Conservation (phyloP, 2,329 filamentous ascomycete species). For the Penicillium vulpinum region DNA sequence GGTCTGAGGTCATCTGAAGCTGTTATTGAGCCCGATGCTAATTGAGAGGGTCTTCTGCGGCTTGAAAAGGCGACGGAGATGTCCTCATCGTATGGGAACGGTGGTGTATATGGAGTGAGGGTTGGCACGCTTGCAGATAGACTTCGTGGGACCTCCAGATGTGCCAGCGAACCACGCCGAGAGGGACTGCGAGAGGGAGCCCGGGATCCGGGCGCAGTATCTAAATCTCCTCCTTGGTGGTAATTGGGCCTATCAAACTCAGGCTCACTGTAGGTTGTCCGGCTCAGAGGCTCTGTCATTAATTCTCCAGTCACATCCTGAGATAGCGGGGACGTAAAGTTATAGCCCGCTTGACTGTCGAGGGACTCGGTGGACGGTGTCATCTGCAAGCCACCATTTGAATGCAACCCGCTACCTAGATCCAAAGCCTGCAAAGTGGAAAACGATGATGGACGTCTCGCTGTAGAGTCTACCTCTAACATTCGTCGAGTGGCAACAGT, state of each 20-base stretch:
- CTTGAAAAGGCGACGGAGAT: constrained; percentile 33
- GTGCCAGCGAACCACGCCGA: constrained; percentile 20
- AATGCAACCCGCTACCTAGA: constrained; percentile 13
- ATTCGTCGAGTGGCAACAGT: constrained; percentile 31
- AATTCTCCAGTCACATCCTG: constrained; percentile 27
- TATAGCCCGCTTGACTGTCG: constrained; percentile 25
- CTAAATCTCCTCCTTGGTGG: constrained; percentile 19
- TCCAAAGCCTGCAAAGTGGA: constrained; percentile 17
- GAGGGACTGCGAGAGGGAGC: constrained; percentile 28
- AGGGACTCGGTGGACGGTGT: constrained; percentile 36
- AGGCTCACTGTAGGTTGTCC: constrained; percentile 36
- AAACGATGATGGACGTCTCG: constrained; percentile 26
- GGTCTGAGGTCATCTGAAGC: constrained; percentile 9
- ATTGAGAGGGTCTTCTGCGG: constrained; percentile 16
- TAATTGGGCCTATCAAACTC: constrained; percentile 24
- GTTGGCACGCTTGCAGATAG: constrained; percentile 32
- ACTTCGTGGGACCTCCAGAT: constrained; percentile 18
- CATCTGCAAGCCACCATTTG: constrained; percentile 20
- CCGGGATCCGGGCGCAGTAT: constrained; percentile 28
- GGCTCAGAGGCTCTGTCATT: constrained; percentile 25
- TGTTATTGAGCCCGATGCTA: constrained; percentile 12
- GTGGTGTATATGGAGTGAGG: constrained; percentile 21
- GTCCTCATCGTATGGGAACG: constrained; percentile 38
- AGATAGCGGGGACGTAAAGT: constrained; percentile 32
- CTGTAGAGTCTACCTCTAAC: constrained; percentile 13